phyloP scores from a whole-genome alignment of 2,329 filamentous ascomycete genomes.

The Ascochyta clinopodiicola region DNA sequence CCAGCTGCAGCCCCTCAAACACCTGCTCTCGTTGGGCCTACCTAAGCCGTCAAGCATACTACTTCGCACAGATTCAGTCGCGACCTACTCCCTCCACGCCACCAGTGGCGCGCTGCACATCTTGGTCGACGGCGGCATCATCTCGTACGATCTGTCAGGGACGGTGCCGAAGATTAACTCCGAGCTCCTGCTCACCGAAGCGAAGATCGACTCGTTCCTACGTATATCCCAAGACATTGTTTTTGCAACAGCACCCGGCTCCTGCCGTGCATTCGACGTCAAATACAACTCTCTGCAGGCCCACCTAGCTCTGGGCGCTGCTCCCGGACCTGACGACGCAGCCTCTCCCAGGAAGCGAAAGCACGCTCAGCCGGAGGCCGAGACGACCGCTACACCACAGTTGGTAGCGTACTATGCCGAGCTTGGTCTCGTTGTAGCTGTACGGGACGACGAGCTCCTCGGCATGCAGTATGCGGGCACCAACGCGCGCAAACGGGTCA shows the following conservation, averaged over 20 bases:
- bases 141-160: conserved; percentile 68
- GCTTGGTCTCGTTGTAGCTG: conserved; percentile 69
- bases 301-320: conserved; percentile 43
- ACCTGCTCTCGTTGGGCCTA: conserved; percentile 41
- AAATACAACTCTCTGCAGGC: conserved; percentile 65
- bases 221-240: conserved; percentile 71
- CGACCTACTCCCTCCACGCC: conserved; percentile 64
- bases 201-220: conserved; percentile 66
- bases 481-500: conserved; percentile 46
- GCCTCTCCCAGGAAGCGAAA: conserved; percentile 45
- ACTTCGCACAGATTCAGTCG: conserved; percentile 5
- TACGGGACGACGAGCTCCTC: conserved; percentile 69
- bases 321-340: conserved; percentile 37
- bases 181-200: conserved; percentile 57
- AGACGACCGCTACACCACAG: conserved; percentile 45
- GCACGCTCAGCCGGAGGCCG: conserved; percentile 36
- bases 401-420: conserved; percentile 65
- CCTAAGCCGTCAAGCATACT: conserved; percentile 26
- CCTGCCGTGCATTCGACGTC: conserved; percentile 68
- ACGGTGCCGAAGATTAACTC: conserved; percentile 67
- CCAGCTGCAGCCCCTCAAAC: conserved; percentile 40
- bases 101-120: conserved; percentile 69
- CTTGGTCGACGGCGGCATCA: conserved; percentile 61
- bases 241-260: conserved; percentile 64
- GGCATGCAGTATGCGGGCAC: conserved; percentile 63